Percentiles rank a stretch among this genome's conserved stretches.
Conservation (phyloP, 345 rosid species). For the Populus ilicifolia region DNA sequence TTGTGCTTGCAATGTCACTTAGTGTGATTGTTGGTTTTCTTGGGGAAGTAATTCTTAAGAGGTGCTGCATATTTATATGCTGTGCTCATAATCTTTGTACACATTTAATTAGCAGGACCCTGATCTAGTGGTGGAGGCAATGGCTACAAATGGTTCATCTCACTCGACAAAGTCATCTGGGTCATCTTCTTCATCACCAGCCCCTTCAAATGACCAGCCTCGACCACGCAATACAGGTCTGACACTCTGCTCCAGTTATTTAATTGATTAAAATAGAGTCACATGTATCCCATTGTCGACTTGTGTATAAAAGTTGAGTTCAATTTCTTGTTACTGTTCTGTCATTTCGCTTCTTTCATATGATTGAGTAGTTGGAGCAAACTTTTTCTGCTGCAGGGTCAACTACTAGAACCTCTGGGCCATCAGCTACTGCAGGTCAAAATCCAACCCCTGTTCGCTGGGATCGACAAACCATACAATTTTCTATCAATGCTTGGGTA, state of each 20-base stretch:
- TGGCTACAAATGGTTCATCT: slow-evolving; percentile 53
- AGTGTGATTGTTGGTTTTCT: neutral
- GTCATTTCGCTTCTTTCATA: neutral
- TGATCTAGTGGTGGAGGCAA: slow-evolving; percentile 81
- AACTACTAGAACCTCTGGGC: slow-evolving; percentile 52
- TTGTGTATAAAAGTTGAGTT: neutral
- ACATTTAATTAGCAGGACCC: slow-evolving; percentile 56
- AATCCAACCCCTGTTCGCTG: slow-evolving; percentile 55
- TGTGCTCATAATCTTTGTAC: neutral
- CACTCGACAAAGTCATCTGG: slow-evolving; percentile 58
- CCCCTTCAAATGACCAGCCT: slow-evolving; percentile 42
- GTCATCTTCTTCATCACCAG: slow-evolving; percentile 51
- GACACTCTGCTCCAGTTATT: neutral
- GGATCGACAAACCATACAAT: slow-evolving; percentile 88
- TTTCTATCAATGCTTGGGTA: slow-evolving; percentile 99
- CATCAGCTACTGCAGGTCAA: slow-evolving; percentile 55
- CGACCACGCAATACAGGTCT: slow-evolving; percentile 60
- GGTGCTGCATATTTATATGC: neutral
- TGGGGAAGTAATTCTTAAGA: neutral
- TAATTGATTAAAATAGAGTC: neutral
- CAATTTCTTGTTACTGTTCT: neutral
- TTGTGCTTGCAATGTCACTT: too few relatives aligned
- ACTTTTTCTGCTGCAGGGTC: slow-evolving; percentile 47
- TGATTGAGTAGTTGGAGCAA: neutral
- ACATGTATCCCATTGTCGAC: neutral